These are phyloP conservation scores for Solanum megistacrolobum DNA, from an alignment of 257 asterid genomes.

Conservation along the genomic window DNA sequence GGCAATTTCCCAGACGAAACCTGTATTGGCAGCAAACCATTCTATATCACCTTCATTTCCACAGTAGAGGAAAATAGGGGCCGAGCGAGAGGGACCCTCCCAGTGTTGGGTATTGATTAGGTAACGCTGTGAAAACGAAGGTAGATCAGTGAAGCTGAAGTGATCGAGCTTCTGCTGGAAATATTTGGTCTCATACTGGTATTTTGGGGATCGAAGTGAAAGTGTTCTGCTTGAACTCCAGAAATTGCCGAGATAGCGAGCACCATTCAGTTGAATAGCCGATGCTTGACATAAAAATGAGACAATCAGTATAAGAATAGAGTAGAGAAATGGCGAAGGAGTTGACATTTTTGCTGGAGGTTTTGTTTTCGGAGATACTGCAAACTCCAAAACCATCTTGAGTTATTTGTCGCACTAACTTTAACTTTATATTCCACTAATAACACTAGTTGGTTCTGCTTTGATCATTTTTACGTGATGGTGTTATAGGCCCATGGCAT, in stretches of 20 bases:
- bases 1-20: conserved; percentile 83
- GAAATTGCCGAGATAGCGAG: conserved; percentile 31
- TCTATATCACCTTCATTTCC: conserved; percentile 92
- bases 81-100: conserved; percentile 47
- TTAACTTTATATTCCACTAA: background rate
- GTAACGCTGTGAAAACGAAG: conserved; percentile 66
- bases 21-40: conserved; percentile 87
- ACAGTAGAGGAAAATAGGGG: conserved; percentile 82
- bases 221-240: conserved; percentile 3
- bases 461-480: background rate
- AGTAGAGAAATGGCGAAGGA: conserved; percentile 4
- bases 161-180: conserved; percentile 78
- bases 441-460: background rate
- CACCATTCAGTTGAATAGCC: conserved; percentile 10
- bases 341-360: conserved; percentile 27
- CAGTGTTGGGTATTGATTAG: conserved; percentile 66
- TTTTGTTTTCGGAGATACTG: background rate
- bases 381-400: background rate
- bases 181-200: conserved; percentile 61
- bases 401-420: background rate
- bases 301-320: conserved; percentile 16
- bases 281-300: conserved; percentile 7
- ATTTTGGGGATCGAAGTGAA: conserved; percentile 15
- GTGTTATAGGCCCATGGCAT: background rate
- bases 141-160: conserved; percentile 61